Evolutionary conservation across 768 basidiomycete species (phyloP), one percentile per base, ranked within the genome.

Genomic region (Dacryopinax primogenitus): DNA sequence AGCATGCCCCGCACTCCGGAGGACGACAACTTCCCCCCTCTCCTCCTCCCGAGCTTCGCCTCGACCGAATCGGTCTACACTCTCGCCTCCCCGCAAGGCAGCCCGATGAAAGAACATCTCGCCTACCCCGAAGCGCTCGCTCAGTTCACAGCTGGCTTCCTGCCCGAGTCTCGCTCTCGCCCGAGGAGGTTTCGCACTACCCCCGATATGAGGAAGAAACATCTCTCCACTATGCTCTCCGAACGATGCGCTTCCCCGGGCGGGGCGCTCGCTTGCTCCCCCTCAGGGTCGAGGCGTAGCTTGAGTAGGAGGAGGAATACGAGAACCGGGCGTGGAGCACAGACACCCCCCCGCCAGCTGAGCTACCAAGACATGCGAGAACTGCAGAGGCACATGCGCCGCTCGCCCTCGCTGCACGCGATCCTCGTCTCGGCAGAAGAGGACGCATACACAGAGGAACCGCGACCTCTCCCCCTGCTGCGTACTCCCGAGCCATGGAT

Each of bases 61-160:
- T 58, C 51, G 4, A 58, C 51, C 51, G 51, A 58, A 21, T 58
- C 51, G 51, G 21, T 58, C 13, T 4, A 4, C 11, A 28, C 13
- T 30, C 4, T 58, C 51, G 26, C 51, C 51, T 58, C 51, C 51
- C 3, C 4, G 26, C 26, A 13, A 7, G 45, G 9, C 11, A 47
- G 45, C 9, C 26, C 11, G 7, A 13, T 15, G 26, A 30, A 32
- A 15, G 51, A 58, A 30, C 51, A 58, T 30, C 21, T 15, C 30
- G 51, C 51, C 51, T 58, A 58, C 51, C 51, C 51, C 26, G 26
- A 58, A 30, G 51, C 32, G 4, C 51, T 58, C 30, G 51, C 51
- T 15, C 51, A 58, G 13, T 21, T 58, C 9, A 58, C 51, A 30
- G 51, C 51, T 4, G 32, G 26, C 30, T 58, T 58, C 51, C 26